These are phyloP conservation scores for Mallotus japonicus DNA, from an alignment of 441 rosid species.

Conservation along the genomic window DNA sequence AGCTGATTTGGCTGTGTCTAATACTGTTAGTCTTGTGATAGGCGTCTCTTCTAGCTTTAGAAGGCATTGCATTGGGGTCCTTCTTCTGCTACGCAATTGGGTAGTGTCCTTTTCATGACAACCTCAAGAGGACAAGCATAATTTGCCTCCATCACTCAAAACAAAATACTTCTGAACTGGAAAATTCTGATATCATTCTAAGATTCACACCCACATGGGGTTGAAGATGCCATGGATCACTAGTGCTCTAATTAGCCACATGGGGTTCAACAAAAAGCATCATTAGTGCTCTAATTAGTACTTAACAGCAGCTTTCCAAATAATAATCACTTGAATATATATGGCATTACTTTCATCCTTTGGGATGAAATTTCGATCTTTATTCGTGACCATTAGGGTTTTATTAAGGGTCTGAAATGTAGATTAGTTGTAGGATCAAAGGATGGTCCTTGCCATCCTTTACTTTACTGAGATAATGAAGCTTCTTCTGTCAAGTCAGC, in stretches of 20 bases:
- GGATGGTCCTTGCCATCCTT: background rate
- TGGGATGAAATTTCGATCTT: background rate
- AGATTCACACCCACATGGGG: background rate
- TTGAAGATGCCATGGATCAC: background rate
- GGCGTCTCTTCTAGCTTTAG: background rate
- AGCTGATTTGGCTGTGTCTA: too few species aligned
- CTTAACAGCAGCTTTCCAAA: too few species aligned
- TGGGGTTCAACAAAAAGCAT: background rate
- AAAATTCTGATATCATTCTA: background rate
- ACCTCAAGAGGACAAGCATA: constrained; percentile 23
- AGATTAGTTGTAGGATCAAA: background rate
- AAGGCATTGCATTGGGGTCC: constrained; percentile 10
- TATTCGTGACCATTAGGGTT: background rate
- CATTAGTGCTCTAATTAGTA: background rate
- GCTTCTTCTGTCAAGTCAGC: constrained; percentile 31
- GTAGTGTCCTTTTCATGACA: constrained; percentile 44
- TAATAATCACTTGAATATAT: too few species aligned
- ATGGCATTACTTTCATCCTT: too few species aligned
- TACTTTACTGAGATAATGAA: background rate
- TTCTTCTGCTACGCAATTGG: background rate
- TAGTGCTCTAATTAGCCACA: too few species aligned
- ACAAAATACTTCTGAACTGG: constrained; percentile 16
- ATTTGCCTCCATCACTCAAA: constrained; percentile 26
- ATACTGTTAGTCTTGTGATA: constrained; percentile 19
- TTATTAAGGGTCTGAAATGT: background rate